Evolutionary conservation across 2,329 filamentous ascomycete species (phyloP), one percentile per base, ranked within the genome.

Genomic region (Fusarium globosum): DNA sequence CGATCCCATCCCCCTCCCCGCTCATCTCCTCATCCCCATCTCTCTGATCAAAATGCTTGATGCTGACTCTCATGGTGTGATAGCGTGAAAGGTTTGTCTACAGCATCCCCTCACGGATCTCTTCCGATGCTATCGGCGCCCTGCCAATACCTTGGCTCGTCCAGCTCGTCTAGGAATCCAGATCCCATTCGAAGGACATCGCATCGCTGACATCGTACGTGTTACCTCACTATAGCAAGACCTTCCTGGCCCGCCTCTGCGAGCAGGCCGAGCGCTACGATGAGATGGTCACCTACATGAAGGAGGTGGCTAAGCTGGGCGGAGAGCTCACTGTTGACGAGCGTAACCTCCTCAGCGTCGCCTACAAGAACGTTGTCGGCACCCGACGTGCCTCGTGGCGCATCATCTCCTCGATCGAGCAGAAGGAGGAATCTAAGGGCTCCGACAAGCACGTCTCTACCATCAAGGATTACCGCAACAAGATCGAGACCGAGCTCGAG

Each of bases 211-310:
- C 80, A 71, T 69, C 56, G 72, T 76, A 67, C 68, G 70, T 74
- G 62, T 73, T 75, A 48, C 61, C 38, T 61, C 57, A 83, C 57
- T 76, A 74, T 85, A 97, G 95, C 93, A 98, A 98, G 93, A 98
- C 96, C 84, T 98, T 98, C 91, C 94, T 98, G 86, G 96, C 96
- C 86, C 93, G 96, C 89, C 95, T 99, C 85, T 98, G 96, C 90
- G 96, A 98, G 94, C 96, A 99, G 92, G 96, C 96, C 85, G 96
- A 98, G 91, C 96, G 96, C 84, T 99, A 99, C 88, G 96, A 99
- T 96, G 96, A 98, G 88, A 98, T 98, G 96, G 96, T 98, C 81
- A 95, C 92, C 83, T 98, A 96, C 89, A 98, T 98, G 96, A 98
- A 98, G 94, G 95, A 98, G 93, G 96, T 98, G 82, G 96, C 96